Evolutionary conservation across 2,329 filamentous ascomycete species (phyloP).

Genomic region (Xylariaceae sp.): DNA sequence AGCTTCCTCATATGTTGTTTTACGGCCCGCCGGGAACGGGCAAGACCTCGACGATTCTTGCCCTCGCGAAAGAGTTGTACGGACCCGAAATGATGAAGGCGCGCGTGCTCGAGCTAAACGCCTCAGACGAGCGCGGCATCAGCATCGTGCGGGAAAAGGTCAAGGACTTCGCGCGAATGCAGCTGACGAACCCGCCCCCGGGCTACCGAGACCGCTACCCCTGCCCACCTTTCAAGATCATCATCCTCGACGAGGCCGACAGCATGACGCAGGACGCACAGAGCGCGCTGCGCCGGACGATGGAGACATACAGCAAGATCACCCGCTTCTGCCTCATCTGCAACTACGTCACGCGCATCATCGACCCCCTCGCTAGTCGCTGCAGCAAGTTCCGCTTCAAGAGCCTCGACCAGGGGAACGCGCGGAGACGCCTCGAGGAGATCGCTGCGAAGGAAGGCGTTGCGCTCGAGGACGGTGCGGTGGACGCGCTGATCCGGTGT

Average conservation of each 20-base stretch:
- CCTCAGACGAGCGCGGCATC: conserved; percentile 97
- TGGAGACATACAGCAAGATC: conserved; percentile 98
- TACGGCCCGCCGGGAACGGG: conserved; percentile 97
- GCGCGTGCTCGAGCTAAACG: conserved; percentile 98
- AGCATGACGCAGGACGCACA: conserved; percentile 99
- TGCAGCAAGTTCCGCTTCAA: conserved; percentile 99
- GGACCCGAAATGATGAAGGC: conserved; percentile 91
- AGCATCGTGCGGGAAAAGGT: conserved; percentile 97
- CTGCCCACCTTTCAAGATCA: conserved; percentile 98
- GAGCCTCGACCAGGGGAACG: conserved; percentile 86
- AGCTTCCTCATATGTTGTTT: conserved; percentile 98
- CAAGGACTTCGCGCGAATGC: conserved; percentile 96
- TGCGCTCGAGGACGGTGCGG: conserved; percentile 74
- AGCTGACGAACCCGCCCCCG: conserved; percentile 81
- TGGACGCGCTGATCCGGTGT: conserved; percentile 83
- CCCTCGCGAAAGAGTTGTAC: conserved; percentile 95
- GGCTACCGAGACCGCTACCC: conserved; percentile 75
- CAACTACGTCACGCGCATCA: conserved; percentile 98
- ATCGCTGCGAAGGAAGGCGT: conserved; percentile 85
- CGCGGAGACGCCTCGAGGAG: conserved; percentile 76
- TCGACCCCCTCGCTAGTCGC: conserved; percentile 89
- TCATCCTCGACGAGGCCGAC: conserved; percentile 97
- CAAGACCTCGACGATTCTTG: conserved; percentile 97
- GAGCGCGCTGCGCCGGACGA: conserved; percentile 87
- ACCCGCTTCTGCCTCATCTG: conserved; percentile 97